Evolutionary conservation across 2,329 filamentous ascomycete species (phyloP).

Genomic region (Nothophoma quercina): DNA sequence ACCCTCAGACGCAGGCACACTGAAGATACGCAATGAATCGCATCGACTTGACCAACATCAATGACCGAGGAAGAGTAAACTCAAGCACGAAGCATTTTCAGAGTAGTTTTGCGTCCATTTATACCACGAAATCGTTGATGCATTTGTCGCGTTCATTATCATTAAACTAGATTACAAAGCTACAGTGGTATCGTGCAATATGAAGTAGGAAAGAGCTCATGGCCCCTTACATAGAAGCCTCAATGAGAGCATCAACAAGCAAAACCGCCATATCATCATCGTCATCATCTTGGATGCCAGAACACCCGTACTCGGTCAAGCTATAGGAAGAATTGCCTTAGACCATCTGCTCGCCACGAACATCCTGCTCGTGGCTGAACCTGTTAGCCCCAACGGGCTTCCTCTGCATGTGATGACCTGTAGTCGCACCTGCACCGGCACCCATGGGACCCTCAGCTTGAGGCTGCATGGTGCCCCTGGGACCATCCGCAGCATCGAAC

Average conservation of each 20-base stretch:
- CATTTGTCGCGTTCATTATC: too few relatives aligned
- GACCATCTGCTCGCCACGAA: slow-evolving; percentile 39
- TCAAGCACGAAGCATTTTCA: too few relatives aligned
- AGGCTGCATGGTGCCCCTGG: slow-evolving; percentile 44
- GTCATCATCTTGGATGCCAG: not conserved
- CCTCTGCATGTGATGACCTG: slow-evolving; percentile 37
- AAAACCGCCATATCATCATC: not conserved
- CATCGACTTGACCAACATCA: too few relatives aligned
- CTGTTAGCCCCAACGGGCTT: slow-evolving; percentile 39
- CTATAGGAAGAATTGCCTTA: slow-evolving; percentile 7
- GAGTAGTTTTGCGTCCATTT: too few relatives aligned
- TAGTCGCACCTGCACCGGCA: slow-evolving; percentile 28
- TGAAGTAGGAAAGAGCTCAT: not conserved
- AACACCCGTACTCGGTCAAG: too few relatives aligned
- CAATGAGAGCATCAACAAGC: not conserved
- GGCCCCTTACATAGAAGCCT: too few relatives aligned
- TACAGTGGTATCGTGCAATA: slow-evolving; percentile 16
- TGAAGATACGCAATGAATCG: too few relatives aligned
- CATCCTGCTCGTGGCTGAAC: slow-evolving; percentile 15
- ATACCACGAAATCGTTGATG: too few relatives aligned
- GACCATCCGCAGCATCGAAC: slow-evolving; percentile 51
- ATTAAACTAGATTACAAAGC: not conserved
- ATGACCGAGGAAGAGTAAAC: too few relatives aligned
- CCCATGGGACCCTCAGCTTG: slow-evolving; percentile 38
- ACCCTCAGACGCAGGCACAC: too few relatives aligned